phyloP scores from a whole-genome alignment of 192 early-diverging fungal genomes.

The Phycomyces blakesleeanus region DNA sequence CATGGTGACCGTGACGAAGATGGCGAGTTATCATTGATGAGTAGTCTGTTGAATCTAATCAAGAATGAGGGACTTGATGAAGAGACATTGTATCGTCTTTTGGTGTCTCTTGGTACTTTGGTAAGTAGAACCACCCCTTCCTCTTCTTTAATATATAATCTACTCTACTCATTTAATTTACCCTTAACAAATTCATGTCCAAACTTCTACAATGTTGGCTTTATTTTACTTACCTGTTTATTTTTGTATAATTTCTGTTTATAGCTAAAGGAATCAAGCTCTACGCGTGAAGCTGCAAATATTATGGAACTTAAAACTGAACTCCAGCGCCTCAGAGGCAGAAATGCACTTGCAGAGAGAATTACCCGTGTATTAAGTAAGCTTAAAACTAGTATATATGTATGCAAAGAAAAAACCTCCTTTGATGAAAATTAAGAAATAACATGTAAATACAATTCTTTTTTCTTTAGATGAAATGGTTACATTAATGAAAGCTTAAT shows the following conservation, averaged over 20 bases:
- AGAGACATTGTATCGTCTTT: slow-evolving; percentile 55
- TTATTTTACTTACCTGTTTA: too few relatives aligned
- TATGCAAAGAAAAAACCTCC: too few relatives aligned
- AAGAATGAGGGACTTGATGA: slow-evolving; percentile 50
- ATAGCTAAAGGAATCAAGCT: slow-evolving; percentile 10
- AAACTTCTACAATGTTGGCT: too few relatives aligned
- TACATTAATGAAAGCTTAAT: neutral
- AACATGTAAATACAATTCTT: neutral
- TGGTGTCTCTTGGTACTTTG: slow-evolving; percentile 65
- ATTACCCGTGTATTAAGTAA: neutral
- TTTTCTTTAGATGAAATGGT: neutral
- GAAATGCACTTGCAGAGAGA: neutral
- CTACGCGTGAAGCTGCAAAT: slow-evolving; percentile 16
- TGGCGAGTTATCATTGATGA: slow-evolving; percentile 47
- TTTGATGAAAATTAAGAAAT: neutral
- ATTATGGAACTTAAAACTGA: slow-evolving; percentile 17
- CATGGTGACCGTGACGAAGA: slow-evolving; percentile 38
- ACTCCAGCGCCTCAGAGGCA: neutral
- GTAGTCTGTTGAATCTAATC: slow-evolving; percentile 45
- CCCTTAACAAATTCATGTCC: too few relatives aligned
- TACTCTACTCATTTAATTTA: too few relatives aligned
- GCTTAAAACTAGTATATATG: too few relatives aligned
- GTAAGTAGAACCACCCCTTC: too few relatives aligned
- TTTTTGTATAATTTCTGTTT: too few relatives aligned
- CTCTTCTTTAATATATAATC: too few relatives aligned